phyloP scores from a whole-genome alignment of 139 green algal species.

The Closterium sp. region DNA sequence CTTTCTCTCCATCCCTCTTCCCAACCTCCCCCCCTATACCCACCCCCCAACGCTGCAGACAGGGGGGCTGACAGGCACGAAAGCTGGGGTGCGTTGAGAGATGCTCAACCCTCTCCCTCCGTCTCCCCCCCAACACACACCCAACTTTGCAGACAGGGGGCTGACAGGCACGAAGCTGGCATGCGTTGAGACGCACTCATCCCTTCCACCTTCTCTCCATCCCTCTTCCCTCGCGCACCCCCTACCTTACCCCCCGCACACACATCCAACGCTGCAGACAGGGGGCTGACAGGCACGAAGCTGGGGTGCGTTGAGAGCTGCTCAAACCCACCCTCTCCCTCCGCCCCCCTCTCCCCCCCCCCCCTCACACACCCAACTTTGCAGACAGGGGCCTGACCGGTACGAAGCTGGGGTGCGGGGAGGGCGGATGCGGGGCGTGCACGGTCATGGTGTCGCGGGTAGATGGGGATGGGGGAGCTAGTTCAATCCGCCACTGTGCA shows the following conservation, averaged over 20 bases:
- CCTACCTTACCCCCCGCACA: not conserved
- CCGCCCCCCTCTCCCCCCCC: not conserved
- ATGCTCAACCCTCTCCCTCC: no score
- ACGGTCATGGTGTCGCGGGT: constrained; percentile 85
- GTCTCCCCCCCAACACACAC: no score
- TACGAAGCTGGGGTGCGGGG: constrained; percentile 94
- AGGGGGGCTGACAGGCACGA: no score
- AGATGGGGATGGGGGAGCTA: not conserved
- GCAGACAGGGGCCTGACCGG: constrained; percentile 71
- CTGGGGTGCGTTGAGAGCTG: no score
- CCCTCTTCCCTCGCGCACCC: not conserved
- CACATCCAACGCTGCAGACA: not conserved
- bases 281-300: no score
- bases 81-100: no score
- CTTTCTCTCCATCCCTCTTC: no score
- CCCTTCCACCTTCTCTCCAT: no score
- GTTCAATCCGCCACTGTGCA: constrained; percentile 24
- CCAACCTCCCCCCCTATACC: not conserved
- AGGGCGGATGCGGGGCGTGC: constrained; percentile 93
- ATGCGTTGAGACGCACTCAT: constrained; percentile 72
- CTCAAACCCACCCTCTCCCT: not conserved
- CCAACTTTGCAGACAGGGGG: constrained; percentile 50
- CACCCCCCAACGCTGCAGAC: no score
- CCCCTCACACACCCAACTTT: not conserved
- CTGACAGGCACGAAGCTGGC: constrained; percentile 92